These are phyloP conservation scores for Purshia tridentata DNA, from an alignment of 306 rosid species.

Conservation along the genomic window DNA sequence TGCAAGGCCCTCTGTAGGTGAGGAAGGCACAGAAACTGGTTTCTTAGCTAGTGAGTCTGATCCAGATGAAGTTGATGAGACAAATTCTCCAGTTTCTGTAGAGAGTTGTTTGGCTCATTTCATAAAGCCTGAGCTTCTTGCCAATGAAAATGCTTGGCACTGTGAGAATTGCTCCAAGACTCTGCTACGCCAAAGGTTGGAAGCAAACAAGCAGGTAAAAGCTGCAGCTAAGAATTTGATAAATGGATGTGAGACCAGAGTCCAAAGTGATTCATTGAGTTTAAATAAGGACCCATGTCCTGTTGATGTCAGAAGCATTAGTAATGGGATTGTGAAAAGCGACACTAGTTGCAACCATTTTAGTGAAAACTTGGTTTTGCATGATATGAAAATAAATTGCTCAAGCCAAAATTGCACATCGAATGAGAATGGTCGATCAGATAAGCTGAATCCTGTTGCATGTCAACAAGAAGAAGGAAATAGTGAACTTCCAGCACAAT, in stretches of 20 bases:
- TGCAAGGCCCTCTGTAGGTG: slow-evolving; percentile 53
- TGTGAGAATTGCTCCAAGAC: slow-evolving; percentile 84
- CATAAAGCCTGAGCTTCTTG: slow-evolving; percentile 88
- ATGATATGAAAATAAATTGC: slow-evolving; percentile 24
- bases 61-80: slow-evolving; percentile 92
- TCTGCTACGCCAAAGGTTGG: slow-evolving; percentile 44
- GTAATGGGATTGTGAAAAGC: slow-evolving; percentile 39
- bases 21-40: slow-evolving; percentile 51
- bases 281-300: slow-evolving; percentile 34
- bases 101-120: slow-evolving; percentile 88
- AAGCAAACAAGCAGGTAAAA: slow-evolving; percentile 38
- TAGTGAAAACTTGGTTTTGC: slow-evolving; percentile 35
- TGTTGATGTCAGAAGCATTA: slow-evolving; percentile 27
- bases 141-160: slow-evolving; percentile 86
- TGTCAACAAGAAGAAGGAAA: slow-evolving; percentile 31
- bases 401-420: slow-evolving; percentile 21
- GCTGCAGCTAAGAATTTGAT: slow-evolving; percentile 20
- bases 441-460: slow-evolving; percentile 32
- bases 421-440: slow-evolving; percentile 44
- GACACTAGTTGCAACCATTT: slow-evolving; percentile 17
- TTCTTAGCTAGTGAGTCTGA: slow-evolving; percentile 71
- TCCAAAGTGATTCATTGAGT: slow-evolving; percentile 32
- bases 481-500: slow-evolving; percentile 31
- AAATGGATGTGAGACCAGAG: slow-evolving; percentile 42
- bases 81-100: slow-evolving; percentile 81